Evolutionary conservation across 2,329 filamentous ascomycete species (phyloP), one percentile per base, ranked within the genome.

Genomic region (Diaporthe australafricana): DNA sequence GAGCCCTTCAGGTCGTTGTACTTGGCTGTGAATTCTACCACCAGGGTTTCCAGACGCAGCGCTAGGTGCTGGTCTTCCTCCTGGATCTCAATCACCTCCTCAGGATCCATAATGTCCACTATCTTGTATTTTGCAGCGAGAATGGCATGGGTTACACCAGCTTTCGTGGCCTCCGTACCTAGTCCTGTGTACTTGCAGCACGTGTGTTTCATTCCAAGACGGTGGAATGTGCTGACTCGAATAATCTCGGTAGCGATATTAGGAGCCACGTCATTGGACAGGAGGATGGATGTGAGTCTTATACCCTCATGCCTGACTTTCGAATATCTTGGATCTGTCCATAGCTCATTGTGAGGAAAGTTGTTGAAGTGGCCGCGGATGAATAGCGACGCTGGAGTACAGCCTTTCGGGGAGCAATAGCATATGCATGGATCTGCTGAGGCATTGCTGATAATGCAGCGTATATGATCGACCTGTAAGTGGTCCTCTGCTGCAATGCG

Each of bases 151-250:
- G 2, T 14, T 14, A 27, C 25, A 3, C 22, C 25, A 17, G 12
- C 0, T 17, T 12, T 16, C 1, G 0, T 4, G 3, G 4, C 48
- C 5, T 6, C 7, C 1, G 7, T 6, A 52, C n/a, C 12, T 27
- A 2, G 22, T 0, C 3, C 0, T 2, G 7, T 27, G 22, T 52
- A 52, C 17, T 17, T 25, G 22, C 11, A 52, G 22, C 48, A 52
- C 12, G 48, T 52, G 22, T 52, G 22, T 11, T 25, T 27, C 48
- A 52, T 52, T 52, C 22, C 22, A 12, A 27, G 22, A 1, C 48
- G 12, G 2, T 52, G 11, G 25, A 30, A 47, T 47, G 42, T 47
- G 42, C 42, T 47, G 20, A 11, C 14, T 8, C 42, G 42, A 22
- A 47, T 47, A n/a, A n/a, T 11, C 17, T 47, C 20, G 20, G 20